Conservation (phyloP, 768 basidiomycete species). For the Megacollybia marginata region DNA sequence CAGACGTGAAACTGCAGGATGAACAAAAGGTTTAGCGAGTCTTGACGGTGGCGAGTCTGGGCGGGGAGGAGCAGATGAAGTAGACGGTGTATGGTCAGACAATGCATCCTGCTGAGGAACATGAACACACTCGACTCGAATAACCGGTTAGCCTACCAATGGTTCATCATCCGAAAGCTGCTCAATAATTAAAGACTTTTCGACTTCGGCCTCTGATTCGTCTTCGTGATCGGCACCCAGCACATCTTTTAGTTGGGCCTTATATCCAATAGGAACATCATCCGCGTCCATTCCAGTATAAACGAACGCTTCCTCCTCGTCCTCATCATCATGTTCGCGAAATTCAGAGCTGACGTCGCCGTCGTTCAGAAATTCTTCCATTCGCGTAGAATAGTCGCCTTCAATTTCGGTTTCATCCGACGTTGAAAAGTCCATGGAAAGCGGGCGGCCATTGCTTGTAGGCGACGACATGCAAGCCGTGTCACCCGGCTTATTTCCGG, state of each 20-base stretch:
- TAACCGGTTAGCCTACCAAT: conserved; percentile 14
- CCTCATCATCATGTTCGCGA: conserved; percentile 32
- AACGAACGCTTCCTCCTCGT: conserved; percentile 58
- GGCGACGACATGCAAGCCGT: not conserved
- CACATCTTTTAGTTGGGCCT: conserved; percentile 63
- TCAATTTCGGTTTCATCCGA: conserved; percentile 26
- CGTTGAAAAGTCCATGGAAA: conserved; percentile 26
- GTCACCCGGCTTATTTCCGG: no score
- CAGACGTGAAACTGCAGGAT: conserved; percentile 73
- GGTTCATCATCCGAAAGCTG: conserved; percentile 19
- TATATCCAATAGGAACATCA: conserved; percentile 45
- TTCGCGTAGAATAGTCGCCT: conserved; percentile 59
- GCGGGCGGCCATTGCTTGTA: not conserved
- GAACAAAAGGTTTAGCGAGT: conserved; percentile 52
- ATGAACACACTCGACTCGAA: conserved; percentile 22
- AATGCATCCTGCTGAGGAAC: conserved; percentile 8
- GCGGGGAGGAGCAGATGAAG: conserved; percentile 31
- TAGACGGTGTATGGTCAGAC: conserved; percentile 29
- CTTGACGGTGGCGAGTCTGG: conserved; percentile 31
- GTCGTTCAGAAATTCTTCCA: conserved; percentile 58
- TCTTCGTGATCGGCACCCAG: conserved; percentile 57
- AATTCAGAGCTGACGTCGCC: no score
- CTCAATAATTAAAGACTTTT: conserved; percentile 35
- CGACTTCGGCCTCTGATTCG: conserved; percentile 40
- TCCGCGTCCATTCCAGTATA: conserved; percentile 66